Base-by-base conservation (phyloP, 148 eudicot genomes). In the Selenicereus undatus region DNA sequence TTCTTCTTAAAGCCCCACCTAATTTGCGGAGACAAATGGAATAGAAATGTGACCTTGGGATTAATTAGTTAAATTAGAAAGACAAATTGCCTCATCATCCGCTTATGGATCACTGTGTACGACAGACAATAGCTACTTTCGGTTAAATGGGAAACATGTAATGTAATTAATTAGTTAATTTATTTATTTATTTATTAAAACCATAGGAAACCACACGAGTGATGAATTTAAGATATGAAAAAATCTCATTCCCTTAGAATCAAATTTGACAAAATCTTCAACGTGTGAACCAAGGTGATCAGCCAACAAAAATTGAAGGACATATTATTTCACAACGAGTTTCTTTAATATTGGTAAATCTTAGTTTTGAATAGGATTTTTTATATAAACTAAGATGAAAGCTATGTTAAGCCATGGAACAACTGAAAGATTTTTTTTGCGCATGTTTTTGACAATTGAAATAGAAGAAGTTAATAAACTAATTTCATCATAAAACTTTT, bases 51-150 rank as follows among this genome's bases (percentile, higher is more conserved):
- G 58, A 39, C n/a, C n/a, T 45, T 74, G n/a, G 73, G 58, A 16
- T 22, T 76, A 65, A 65, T 65, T 0, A 32, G 32, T 32, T 32
- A 32, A 32, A 32, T 84, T 81, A 81, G 66, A 26, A 81, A 74
- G 84, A 84, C 86, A 84, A 65, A 48, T 16, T 73, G 73, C 86
- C 86, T 81, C 76, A 84, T 84, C 78, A 84, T 78, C 86, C 86
- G 86, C 69, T 81, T 77, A 26, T 77, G 76, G 86, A 65, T 81
- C 73, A 58, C 52, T 75, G 42, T 78, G 71, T 76, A 52, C 16
- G 80, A 78, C 81, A 36, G 86, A 84, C 86, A 81, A 78, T 70
- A 43, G 42, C 48, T 71, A 74, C 84, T 84, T 84, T 81, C 69
- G 84, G 75, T 30, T 73, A 50, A 65, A 80, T 77, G 35, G 30